Conservation (phyloP, 176 grass and related monocot genomes). For the Rhynchospora tenuis region DNA sequence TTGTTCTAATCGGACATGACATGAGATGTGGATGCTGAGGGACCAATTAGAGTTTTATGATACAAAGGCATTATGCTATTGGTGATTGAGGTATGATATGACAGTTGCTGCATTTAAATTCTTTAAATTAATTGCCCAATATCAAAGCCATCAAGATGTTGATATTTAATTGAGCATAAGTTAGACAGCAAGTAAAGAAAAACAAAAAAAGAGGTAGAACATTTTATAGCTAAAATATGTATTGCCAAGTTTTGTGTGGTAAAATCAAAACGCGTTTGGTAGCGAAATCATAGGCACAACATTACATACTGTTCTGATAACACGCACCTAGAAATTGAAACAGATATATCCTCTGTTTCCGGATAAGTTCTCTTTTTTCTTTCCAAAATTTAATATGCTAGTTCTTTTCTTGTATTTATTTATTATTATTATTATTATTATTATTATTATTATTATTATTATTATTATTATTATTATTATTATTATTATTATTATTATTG, state of each 20-base stretch:
- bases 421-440: too few species aligned
- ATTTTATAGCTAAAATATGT: background rate
- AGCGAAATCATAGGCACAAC: background rate
- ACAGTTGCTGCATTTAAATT: background rate
- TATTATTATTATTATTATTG: too few species aligned
- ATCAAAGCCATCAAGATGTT: background rate
- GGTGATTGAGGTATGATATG: background rate
- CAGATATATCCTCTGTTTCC: background rate
- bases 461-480: too few species aligned
- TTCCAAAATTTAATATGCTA: background rate
- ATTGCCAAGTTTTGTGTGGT: too few species aligned
- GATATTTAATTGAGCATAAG: background rate
- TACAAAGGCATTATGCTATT: background rate
- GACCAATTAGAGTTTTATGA: background rate
- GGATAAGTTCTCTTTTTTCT: background rate
- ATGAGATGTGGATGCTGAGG: background rate
- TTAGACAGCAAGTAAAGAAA: background rate
- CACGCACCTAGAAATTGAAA: background rate
- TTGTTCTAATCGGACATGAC: slow-evolving; percentile 15
- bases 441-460: too few species aligned
- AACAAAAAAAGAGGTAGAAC: background rate
- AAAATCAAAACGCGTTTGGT: background rate
- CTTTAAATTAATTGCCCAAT: background rate
- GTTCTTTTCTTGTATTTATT: background rate
- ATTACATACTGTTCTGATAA: background rate